A percentile compares a stretch with the other conserved stretches of the same genome.
These are phyloP conservation scores for Grigorovia transvaalensis DNA, from an alignment of 805 yeast species.

Conservation along the genomic window DNA sequence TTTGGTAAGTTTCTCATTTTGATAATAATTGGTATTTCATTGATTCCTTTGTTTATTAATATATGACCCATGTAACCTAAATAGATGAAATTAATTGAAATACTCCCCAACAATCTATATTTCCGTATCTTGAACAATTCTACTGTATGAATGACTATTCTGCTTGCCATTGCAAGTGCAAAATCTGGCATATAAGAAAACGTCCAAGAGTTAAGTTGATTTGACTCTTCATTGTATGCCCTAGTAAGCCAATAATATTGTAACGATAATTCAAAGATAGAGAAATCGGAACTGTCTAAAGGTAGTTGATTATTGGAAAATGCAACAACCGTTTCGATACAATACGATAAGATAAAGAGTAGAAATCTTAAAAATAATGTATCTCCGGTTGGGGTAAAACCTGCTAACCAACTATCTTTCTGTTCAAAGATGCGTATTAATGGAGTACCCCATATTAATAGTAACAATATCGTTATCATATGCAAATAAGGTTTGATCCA, in stretches of 20 bases:
- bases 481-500: slow-evolving; percentile 28
- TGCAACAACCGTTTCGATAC: slow-evolving; percentile 42
- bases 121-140: slow-evolving; percentile 44
- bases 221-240: background rate
- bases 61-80: slow-evolving; percentile 36
- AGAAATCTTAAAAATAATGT: background rate
- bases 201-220: background rate
- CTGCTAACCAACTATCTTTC: no score
- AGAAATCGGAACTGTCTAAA: slow-evolving; percentile 21
- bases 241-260: slow-evolving; percentile 13
- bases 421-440: slow-evolving; percentile 35
- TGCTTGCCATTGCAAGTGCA: slow-evolving; percentile 46
- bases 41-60: slow-evolving; percentile 34
- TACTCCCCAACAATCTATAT: slow-evolving; percentile 55
- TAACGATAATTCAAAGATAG: slow-evolving; percentile 23
- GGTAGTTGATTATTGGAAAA: slow-evolving; percentile 33
- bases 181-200: slow-evolving; percentile 21
- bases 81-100: slow-evolving; percentile 46
- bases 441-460: slow-evolving; percentile 26
- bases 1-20: slow-evolving; percentile 60
- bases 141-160: slow-evolving; percentile 51
- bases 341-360: slow-evolving; percentile 26
- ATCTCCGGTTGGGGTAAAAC: background rate
- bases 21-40: slow-evolving; percentile 48
- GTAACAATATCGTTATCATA: slow-evolving; percentile 10